A percentile compares a stretch with the other conserved stretches of the same genome.
phyloP scores from a whole-genome alignment of 1,284 basidiomycete genomes.

The Pseudozyma sp. region DNA sequence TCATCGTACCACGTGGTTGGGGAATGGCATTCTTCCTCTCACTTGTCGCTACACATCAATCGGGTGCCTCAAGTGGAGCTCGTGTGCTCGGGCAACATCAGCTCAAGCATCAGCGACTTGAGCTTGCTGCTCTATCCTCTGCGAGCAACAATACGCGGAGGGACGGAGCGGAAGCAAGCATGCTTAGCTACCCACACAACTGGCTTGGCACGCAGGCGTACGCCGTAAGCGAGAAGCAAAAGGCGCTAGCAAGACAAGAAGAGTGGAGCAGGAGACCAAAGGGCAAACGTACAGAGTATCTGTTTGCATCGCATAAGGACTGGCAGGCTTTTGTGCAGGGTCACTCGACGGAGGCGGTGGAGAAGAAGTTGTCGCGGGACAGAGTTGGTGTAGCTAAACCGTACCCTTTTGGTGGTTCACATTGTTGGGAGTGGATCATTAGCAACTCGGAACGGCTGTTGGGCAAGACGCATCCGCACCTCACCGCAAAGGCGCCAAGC shows the following conservation, averaged over 20 bases:
- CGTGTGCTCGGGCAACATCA: constrained; percentile 61
- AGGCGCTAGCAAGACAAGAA: constrained; percentile 13
- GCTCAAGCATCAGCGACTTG: constrained; percentile 50
- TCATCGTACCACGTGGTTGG: constrained; percentile 67
- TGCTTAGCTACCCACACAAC: constrained; percentile 52
- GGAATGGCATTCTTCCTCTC: constrained; percentile 61
- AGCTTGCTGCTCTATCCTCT: constrained; percentile 31
- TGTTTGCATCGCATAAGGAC: constrained; percentile 39
- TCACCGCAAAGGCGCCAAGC: not conserved
- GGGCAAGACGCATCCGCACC: not conserved
- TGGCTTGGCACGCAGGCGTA: constrained; percentile 53
- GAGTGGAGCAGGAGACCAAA: constrained; percentile 58
- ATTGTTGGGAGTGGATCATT: constrained; percentile 34
- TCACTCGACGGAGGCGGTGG: constrained; percentile 15
- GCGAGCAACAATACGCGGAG: constrained; percentile 9
- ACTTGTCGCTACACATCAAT: constrained; percentile 57
- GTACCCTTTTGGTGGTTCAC: constrained; percentile 28
- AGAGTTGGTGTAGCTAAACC: constrained; percentile 33
- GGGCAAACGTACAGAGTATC: constrained; percentile 58
- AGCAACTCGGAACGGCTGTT: constrained; percentile 37
- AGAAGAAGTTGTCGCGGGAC: constrained; percentile 21
- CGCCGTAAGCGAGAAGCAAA: constrained; percentile 29
- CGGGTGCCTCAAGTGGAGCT: constrained; percentile 42
- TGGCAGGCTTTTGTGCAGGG: constrained; percentile 28
- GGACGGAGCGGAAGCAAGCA: constrained; percentile 4